Evolutionary conservation across 2,329 filamentous ascomycete species (phyloP).

Genomic region (Claviceps capensis): DNA sequence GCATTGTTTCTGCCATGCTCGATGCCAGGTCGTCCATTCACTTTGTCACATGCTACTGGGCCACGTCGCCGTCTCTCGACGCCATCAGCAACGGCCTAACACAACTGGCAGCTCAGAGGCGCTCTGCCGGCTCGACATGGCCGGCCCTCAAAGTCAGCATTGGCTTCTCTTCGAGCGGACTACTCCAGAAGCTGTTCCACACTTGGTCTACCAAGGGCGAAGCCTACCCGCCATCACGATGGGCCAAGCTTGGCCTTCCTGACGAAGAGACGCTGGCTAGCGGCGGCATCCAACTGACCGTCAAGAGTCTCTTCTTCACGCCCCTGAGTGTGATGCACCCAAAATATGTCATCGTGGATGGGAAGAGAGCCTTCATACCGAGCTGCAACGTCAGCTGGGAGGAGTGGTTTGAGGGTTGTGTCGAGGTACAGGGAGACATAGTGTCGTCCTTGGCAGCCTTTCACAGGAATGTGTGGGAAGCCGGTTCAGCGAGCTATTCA

Average conservation of each 20-base stretch:
- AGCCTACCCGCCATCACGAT: slow-evolving; percentile 43
- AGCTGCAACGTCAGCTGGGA: slow-evolving; percentile 83
- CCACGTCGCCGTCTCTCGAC: slow-evolving; percentile 46
- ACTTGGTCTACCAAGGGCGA: slow-evolving; percentile 49
- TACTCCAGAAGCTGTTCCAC: slow-evolving; percentile 64
- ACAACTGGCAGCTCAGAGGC: slow-evolving; percentile 37
- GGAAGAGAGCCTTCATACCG: slow-evolving; percentile 51
- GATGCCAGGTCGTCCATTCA: slow-evolving; percentile 51
- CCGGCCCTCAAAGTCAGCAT: slow-evolving; percentile 47
- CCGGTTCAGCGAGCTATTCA: slow-evolving; percentile 8
- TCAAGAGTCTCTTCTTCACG: slow-evolving; percentile 67
- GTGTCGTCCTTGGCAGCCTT: slow-evolving; percentile 51
- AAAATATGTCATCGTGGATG: slow-evolving; percentile 67
- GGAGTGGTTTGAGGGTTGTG: slow-evolving; percentile 69
- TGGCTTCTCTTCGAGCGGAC: slow-evolving; percentile 60
- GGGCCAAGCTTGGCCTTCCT: slow-evolving; percentile 54
- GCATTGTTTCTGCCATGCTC: slow-evolving; percentile 47
- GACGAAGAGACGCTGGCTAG: slow-evolving; percentile 33
- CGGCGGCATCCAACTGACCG: slow-evolving; percentile 49
- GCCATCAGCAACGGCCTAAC: slow-evolving; percentile 44
- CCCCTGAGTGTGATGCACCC: slow-evolving; percentile 82
- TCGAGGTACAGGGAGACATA: slow-evolving; percentile 50
- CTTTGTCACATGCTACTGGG: slow-evolving; percentile 76
- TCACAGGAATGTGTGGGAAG: slow-evolving; percentile 54
- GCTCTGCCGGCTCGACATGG: slow-evolving; percentile 10